Base-by-base conservation (phyloP, 306 rosid genomes). In the Lupinus albus region DNA sequence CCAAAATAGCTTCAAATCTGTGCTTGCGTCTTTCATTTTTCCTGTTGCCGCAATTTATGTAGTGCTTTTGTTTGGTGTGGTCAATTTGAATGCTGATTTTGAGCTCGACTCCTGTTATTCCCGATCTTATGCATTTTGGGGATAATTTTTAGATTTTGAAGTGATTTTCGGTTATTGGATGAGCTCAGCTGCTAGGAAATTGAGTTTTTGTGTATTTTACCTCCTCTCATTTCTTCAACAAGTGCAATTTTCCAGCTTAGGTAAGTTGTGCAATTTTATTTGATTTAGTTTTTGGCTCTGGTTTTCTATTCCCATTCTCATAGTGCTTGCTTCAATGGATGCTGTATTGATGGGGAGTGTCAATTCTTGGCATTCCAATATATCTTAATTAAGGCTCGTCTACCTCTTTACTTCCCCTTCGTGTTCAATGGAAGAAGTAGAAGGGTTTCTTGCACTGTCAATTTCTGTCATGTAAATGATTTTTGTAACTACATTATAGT, bases 41-140 rank as follows among this genome's bases (percentile, higher is more conserved):
- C 25, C 47, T 32, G 68, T 59, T 75, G 83, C 87, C 85, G 78
- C 81, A 78, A 73, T 49, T 69, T 65, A 8, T 66, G 25, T 58
- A 30, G 67, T 65, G 4, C 66, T 79, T 76, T 70, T 60, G 59
- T 30, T 45, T 72, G 3, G 25, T 44, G 11, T 68, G 2, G 25
- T 72, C 52, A 38, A 68, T 80, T 75, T 58, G 54, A 68, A 75
- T 76, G 69, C 76, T 17, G 53, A 53, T 81, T 84, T 53, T 44
- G 69, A 78, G 84, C 73, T 66, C 25, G 75, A 84, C 83, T 87
- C 86, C 53, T 47, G 71, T 61, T 7, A 52, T 47, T 74, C 59
- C 80, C 81, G 91, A 86, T 84, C 92, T 81, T 75, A 56, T 72
- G 28, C 28, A 69, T 72, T 74, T 73, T 21, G 67, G 85, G 10